Evolutionary conservation across 768 basidiomycete species (phyloP).

Genomic region (Myochromella boudieri): DNA sequence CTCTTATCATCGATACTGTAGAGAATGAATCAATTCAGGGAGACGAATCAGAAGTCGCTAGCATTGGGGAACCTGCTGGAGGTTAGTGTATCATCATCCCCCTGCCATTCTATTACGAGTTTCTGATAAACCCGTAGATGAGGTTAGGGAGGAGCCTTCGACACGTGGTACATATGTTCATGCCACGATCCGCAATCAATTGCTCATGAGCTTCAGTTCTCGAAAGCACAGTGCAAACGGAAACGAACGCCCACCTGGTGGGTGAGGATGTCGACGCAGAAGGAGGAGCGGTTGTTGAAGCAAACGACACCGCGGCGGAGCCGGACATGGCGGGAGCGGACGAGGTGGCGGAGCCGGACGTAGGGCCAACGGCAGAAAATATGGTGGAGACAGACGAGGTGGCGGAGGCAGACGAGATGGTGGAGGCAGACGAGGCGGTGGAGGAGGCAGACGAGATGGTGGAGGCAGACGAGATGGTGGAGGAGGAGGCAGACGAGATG

Average conservation of each 20-base stretch:
- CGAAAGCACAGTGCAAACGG: conserved; percentile 10
- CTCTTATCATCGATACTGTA: not conserved
- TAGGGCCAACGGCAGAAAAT: no score
- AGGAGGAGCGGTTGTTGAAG: conserved; percentile 2
- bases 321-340: no score
- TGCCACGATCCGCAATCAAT: conserved; percentile 16
- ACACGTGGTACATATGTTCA: conserved; percentile 15
- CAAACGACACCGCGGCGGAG: not conserved
- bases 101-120: not conserved
- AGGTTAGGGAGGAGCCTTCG: not conserved
- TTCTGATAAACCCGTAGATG: not conserved
- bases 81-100: not conserved
- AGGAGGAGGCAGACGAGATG: no score
- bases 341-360: no score
- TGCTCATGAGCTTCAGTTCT: conserved; percentile 24
- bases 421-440: no score
- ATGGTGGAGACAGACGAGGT: no score
- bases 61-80: not conserved
- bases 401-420: no score
- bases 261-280: conserved; percentile 12
- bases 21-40: conserved; percentile 13
- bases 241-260: not conserved
- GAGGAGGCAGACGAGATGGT: no score
- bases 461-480: no score
- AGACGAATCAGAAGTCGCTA: not conserved